Percentiles rank a stretch among this genome's conserved stretches.
phyloP scores from a whole-genome alignment of 441 rosid species.

The Adansonia gregorii region DNA sequence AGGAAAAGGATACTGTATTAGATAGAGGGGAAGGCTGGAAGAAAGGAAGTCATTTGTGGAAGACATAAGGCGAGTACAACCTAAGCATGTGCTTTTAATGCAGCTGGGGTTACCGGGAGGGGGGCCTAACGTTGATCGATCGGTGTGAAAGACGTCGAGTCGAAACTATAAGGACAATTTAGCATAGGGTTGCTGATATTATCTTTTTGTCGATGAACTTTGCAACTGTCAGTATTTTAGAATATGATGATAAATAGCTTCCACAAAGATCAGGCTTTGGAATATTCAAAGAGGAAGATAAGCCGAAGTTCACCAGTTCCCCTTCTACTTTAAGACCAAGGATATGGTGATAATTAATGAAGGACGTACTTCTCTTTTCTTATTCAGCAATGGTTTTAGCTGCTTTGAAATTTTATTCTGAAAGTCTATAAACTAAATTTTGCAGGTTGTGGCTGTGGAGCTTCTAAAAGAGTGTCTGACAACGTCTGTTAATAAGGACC shows the following conservation, averaged over 20 bases:
- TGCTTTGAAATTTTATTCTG: too few relatives aligned
- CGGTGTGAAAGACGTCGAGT: constrained; percentile 62
- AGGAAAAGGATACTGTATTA: constrained; percentile 41
- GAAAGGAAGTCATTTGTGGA: too few relatives aligned
- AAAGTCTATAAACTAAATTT: too few relatives aligned
- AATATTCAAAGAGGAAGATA: constrained; percentile 56
- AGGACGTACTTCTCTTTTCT: too few relatives aligned
- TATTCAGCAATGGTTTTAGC: too few relatives aligned
- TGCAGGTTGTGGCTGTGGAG: too few relatives aligned
- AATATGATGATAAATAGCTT: constrained; percentile 47
- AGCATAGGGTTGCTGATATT: constrained; percentile 53
- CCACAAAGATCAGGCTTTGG: constrained; percentile 55
- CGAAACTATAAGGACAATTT: constrained; percentile 58
- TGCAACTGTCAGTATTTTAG: constrained; percentile 60
- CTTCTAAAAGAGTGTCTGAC: too few relatives aligned
- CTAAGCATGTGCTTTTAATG: constrained; percentile 58
- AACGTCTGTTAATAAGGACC: too few relatives aligned
- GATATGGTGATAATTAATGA: too few relatives aligned
- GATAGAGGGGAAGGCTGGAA: constrained; percentile 51
- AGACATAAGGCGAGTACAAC: constrained; percentile 35
- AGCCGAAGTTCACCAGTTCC: constrained; percentile 48
- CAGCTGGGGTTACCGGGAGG: constrained; percentile 51
- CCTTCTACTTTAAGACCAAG: constrained; percentile 38
- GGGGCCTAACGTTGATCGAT: constrained; percentile 24
- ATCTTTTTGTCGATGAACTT: constrained; percentile 48